A percentile compares a stretch with the other conserved stretches of the same genome.
phyloP scores from a whole-genome alignment of 2,329 filamentous ascomycete genomes.

The Aspergillus caelatus region DNA sequence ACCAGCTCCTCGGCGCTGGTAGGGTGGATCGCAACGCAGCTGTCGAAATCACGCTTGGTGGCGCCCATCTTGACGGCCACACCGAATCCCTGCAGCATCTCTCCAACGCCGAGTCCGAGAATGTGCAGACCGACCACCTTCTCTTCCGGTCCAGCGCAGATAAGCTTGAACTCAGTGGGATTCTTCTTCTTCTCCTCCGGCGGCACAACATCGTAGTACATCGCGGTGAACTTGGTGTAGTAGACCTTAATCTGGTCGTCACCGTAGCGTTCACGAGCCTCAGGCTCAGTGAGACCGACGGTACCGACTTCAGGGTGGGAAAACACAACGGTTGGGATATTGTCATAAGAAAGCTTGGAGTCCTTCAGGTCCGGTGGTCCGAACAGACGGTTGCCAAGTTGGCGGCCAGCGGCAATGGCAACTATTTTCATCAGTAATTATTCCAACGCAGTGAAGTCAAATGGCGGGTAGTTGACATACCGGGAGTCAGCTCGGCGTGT shows the following conservation, averaged over 20 bases:
- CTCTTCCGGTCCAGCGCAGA: conserved; percentile 53
- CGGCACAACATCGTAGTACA: conserved; percentile 53
- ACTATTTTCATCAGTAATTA: conserved; percentile 32
- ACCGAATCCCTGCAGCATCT: conserved; percentile 77
- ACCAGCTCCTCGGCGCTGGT: conserved; percentile 77
- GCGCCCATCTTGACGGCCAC: conserved; percentile 80
- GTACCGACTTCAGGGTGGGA: conserved; percentile 55
- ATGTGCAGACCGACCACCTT: conserved; percentile 56
- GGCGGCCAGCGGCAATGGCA: conserved; percentile 55
- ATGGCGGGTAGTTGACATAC: conserved; percentile 29
- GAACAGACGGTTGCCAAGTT: conserved; percentile 54
- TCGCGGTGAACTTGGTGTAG: conserved; percentile 52
- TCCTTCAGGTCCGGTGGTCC: conserved; percentile 48
- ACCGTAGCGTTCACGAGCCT: conserved; percentile 51
- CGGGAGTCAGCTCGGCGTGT: conserved; percentile 54
- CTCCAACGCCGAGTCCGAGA: conserved; percentile 50
- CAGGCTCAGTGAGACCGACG: conserved; percentile 53
- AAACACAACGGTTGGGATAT: conserved; percentile 57
- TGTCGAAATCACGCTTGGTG: conserved; percentile 76
- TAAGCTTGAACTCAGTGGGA: conserved; percentile 55
- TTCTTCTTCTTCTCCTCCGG: conserved; percentile 53
- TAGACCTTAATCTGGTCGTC: conserved; percentile 56
- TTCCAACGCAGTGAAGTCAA: neutral
- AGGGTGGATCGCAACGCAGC: conserved; percentile 74
- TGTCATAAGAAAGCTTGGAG: conserved; percentile 51